These are phyloP conservation scores for Cinnamomum chago DNA, from an alignment of 164 flowering plant species.

Conservation along the genomic window DNA sequence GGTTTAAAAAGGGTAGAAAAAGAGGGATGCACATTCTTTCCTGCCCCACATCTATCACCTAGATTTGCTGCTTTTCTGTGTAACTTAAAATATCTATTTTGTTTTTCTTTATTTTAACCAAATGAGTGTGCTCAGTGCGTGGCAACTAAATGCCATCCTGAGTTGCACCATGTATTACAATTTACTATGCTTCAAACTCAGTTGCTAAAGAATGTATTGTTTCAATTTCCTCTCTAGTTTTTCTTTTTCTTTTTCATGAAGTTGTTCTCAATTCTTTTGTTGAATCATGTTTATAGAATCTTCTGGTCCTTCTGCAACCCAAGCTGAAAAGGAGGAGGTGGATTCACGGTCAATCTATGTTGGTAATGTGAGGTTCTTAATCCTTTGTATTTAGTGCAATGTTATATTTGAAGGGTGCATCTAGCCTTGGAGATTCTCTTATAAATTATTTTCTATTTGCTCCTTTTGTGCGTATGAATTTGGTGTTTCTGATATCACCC, in stretches of 20 bases:
- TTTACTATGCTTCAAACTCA: neutral
- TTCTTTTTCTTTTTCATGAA: neutral
- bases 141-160: neutral
- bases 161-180: neutral
- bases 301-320: conserved; percentile 43
- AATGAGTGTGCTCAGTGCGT: neutral
- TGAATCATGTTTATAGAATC: conserved; percentile 35
- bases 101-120: neutral
- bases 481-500: neutral
- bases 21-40: neutral
- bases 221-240: too few species aligned
- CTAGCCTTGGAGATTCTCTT: neutral
- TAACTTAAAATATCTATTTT: too few species aligned
- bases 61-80: neutral
- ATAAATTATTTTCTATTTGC: neutral
- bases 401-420: neutral
- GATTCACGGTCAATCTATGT: conserved; percentile 82
- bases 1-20: too few species aligned
- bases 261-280: neutral
- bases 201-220: neutral
- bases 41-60: neutral
- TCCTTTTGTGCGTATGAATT: neutral
- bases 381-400: neutral
- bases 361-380: conserved; percentile 62
- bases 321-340: conserved; percentile 62